Base-by-base conservation (phyloP, 2,329 filamentous ascomycete species). In the Botryotinia convoluta region DNA sequence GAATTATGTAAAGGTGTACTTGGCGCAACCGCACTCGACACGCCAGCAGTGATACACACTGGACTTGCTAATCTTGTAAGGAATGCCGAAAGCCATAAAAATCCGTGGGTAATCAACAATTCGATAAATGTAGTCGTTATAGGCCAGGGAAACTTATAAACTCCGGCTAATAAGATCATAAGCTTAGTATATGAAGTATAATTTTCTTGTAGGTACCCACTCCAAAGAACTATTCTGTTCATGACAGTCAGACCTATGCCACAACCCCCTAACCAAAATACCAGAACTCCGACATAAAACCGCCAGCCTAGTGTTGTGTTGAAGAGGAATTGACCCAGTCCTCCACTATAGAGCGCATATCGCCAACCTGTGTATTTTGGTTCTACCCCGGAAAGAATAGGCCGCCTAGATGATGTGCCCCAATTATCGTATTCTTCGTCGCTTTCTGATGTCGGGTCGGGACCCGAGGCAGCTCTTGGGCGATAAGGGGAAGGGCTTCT, bases 81-180 rank as follows among this genome's bases (percentile, higher is more conserved):
- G 71, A 83, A 84, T 29, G 86, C 84, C 45, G 83, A 83, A 71
- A 83, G 81, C 7, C 86, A 75, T 64, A 88, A 81, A 54, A 86
- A 83, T 8, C 84, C 74, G 74, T 88, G 86, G 5, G 85, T 85
- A 70, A 87, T 83, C 63, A 85, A 77, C 57, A 88, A 82, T 76
- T 88, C 84, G 29, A 87, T 77, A 42, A 86, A 83, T 0, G 86
- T 87, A 69, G 84, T 82, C 14, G 85, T 84, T 44, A 88, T 80
- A 22, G 86, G 86, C 74, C 86, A 88, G 1, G 84, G 84, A 74
- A 88, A 87, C 76, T 85, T 87, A 77, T 81, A 86, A 42, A 85
- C 83, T 69, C 85, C 85, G 73, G 84, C 82, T 83, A 80, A 75
- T 77, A 78, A 73, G 48, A 71, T 73, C 67, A 78, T 77, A 73